Conservation (phyloP, 768 basidiomycete species). For the Auricularia heimuer region DNA sequence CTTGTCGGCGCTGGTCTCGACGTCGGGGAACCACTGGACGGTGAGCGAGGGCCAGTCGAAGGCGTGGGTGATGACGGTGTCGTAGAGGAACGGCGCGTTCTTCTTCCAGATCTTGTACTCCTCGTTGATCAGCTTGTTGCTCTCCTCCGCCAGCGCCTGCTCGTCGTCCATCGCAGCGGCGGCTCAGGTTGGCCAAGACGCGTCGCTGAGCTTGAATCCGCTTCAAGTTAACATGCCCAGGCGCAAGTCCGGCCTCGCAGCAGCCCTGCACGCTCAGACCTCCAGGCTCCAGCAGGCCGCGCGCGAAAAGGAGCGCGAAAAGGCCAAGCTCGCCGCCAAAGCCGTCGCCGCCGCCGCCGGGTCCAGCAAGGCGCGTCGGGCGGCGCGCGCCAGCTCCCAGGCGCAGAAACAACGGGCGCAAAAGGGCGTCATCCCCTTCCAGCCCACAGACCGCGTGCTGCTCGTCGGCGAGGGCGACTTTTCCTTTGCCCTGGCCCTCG, state of each 20-base stretch:
- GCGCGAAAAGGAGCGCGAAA: background rate
- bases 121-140: constrained; percentile 85
- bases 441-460: constrained; percentile 24
- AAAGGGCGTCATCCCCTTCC: background rate
- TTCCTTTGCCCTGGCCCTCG: constrained; percentile 74
- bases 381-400: background rate
- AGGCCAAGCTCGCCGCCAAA: background rate
- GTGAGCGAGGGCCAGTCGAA: constrained; percentile 97
- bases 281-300: background rate
- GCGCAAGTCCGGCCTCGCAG: background rate
- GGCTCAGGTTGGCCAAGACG: too few species aligned
- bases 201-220: too few species aligned
- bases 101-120: constrained; percentile 93
- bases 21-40: constrained; percentile 98
- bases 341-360: background rate
- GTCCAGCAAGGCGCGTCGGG: background rate
- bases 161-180: constrained; percentile 49
- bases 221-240: background rate
- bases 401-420: background rate
- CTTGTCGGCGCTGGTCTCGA: constrained; percentile 82
- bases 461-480: constrained; percentile 94
- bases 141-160: constrained; percentile 73
- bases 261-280: background rate
- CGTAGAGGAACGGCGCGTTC: constrained; percentile 96
- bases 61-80: constrained; percentile 94